Conservation (phyloP, 768 basidiomycete species). For the Boletales sp. region DNA sequence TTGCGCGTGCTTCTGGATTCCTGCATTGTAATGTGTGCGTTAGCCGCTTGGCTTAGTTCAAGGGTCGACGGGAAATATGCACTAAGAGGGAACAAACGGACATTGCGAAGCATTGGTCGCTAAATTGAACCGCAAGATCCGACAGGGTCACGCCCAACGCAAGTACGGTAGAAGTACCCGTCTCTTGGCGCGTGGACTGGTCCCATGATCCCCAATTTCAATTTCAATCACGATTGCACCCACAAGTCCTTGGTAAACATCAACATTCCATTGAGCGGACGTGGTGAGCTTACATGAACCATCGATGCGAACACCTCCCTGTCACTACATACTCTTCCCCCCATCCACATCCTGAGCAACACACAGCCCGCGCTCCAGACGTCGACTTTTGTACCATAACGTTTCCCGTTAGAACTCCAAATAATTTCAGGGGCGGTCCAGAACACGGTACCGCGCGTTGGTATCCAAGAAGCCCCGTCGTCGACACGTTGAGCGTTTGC, state of each 20-base stretch:
- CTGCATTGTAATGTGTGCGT: constrained; percentile 31
- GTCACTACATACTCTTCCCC: constrained; percentile 80
- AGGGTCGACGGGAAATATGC: no score
- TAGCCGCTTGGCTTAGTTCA: no score
- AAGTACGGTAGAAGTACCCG: constrained; percentile 70
- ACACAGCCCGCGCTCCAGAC: constrained; percentile 97
- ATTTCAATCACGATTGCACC: neutral
- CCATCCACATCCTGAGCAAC: constrained; percentile 94
- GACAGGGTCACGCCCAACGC: constrained; percentile 73
- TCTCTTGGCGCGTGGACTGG: constrained; percentile 62
- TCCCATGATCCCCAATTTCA: neutral
- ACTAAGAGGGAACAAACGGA: constrained; percentile 20
- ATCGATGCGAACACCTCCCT: constrained; percentile 83
- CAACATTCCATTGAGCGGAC: no score
- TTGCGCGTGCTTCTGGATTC: constrained; percentile 76
- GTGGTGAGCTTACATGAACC: constrained; percentile 59
- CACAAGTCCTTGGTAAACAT: neutral
- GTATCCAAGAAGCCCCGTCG: constrained; percentile 74
- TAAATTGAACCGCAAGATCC: constrained; percentile 73
- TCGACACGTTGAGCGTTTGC: constrained; percentile 90
- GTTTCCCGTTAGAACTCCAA: constrained; percentile 65
- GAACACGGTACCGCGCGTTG: constrained; percentile 94
- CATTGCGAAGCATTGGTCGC: constrained; percentile 82
- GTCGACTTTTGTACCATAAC: constrained; percentile 92
- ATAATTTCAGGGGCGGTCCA: constrained; percentile 97